Conservation (phyloP, 2,329 filamentous ascomycete species). For the Fusarium keratoplasticum region DNA sequence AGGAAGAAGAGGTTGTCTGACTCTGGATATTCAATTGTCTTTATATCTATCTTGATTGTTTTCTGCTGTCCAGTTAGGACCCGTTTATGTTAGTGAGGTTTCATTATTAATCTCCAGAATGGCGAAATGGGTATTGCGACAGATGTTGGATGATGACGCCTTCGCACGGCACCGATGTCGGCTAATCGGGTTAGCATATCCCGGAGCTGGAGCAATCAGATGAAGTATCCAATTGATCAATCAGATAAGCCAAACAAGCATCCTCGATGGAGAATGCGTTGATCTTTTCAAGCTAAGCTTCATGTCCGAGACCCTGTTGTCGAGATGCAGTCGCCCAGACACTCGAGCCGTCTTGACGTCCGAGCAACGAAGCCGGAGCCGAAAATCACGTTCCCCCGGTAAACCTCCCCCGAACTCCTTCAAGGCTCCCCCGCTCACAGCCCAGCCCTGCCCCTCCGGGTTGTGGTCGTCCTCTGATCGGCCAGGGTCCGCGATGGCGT, state of each 20-base stretch:
- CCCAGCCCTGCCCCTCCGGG: slow-evolving; percentile 25
- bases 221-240: neutral
- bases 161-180: slow-evolving; percentile 40
- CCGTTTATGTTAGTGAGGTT: slow-evolving; percentile 6
- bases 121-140: slow-evolving; percentile 43
- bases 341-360: neutral
- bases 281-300: neutral
- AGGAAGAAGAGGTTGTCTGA: neutral
- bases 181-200: slow-evolving; percentile 26
- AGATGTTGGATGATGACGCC: slow-evolving; percentile 40
- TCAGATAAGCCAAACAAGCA: neutral
- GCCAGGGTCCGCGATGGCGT: slow-evolving; percentile 35
- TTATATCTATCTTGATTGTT: slow-evolving; percentile 26
- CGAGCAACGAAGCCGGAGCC: neutral
- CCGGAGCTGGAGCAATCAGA: neutral
- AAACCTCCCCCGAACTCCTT: neutral
- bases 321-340: neutral
- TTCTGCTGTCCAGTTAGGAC: neutral
- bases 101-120: slow-evolving; percentile 43
- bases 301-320: neutral
- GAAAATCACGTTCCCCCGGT: neutral
- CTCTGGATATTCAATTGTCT: neutral
- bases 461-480: slow-evolving; percentile 4
- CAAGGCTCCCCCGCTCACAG: slow-evolving; percentile 11
- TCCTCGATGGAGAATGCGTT: neutral